Base-by-base conservation (phyloP, 768 basidiomycete genomes). In the Pleurotus djamor region DNA sequence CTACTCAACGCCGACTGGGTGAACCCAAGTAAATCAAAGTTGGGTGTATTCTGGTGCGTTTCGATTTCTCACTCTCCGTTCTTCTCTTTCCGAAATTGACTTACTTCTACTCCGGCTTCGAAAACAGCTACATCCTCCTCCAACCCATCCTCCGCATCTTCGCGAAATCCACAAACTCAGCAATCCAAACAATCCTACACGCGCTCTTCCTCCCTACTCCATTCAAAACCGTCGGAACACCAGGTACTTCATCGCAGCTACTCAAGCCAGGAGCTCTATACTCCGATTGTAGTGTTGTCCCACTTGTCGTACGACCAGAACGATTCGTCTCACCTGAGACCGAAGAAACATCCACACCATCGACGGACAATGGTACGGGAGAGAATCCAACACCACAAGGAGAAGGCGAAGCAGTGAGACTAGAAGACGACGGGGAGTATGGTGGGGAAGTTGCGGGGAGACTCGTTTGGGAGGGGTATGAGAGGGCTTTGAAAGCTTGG, bases 151-250 rank as follows among this genome's bases (percentile, higher is more conserved):
- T 93, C 14, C 76, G 86, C 28, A 64, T 95, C 45, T 69, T 91
- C 64, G 83, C 87, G 4, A 95, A 95, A 65, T 84, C 87, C 0
- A 81, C 91, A 1, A 67, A 62, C 2, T 74, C 83, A 6, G 75
- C 88, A 0, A 74, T 90, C n/a, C 91, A 96, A 68, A 81, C 86
- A 2, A 76, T 94, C n/a, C 71, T 95, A 3, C 94, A 94, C 61
- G 87, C 82, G 0, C 81, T 96, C 12, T 94, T 91, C 69, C 80
- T 93, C 13, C 91, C 91, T 0, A 91, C 88, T 3, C 89, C 90
- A 2, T 86, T 90, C 74, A 91, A 90, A 70, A 73, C 79, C 43
- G 51, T 54, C 13, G 47, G 52, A 34, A 35, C 67, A 59, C n/a
- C 55, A 57, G 1, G 21, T 3, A 28, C 21, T 3, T 28, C 59